phyloP scores from a whole-genome alignment of 225 moss, liverwort and hornwort genomes.

The Sphagnum tenellum region DNA sequence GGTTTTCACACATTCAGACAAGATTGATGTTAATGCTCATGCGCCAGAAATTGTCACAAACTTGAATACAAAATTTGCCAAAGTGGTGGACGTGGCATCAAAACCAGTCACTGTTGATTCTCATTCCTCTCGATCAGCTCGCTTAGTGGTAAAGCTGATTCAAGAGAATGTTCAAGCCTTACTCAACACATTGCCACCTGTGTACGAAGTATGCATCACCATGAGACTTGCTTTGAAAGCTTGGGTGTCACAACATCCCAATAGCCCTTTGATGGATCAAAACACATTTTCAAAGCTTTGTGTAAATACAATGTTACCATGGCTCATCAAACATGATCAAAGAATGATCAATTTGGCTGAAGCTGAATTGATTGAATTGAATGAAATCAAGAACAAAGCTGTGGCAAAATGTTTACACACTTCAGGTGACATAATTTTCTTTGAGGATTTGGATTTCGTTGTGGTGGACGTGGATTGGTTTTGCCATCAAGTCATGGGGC shows the following conservation, averaged over 20 bases:
- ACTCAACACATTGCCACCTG: background rate
- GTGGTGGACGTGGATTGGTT: background rate
- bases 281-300: background rate
- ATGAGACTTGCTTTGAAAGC: background rate
- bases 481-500: background rate
- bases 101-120: background rate
- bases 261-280: background rate
- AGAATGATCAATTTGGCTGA: background rate
- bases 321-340: too few species aligned
- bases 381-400: background rate
- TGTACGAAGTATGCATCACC: background rate
- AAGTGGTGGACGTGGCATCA: background rate
- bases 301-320: background rate
- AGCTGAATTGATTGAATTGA: too few species aligned
- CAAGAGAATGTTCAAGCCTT: background rate
- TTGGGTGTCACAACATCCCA: background rate
- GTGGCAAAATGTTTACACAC: background rate
- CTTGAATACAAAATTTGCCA: background rate
- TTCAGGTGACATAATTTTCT: background rate
- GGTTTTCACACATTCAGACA: constrained; percentile 1
- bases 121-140: background rate
- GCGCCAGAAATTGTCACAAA: background rate
- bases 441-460: background rate
- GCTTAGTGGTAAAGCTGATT: background rate
- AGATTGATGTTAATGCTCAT: background rate